These are phyloP conservation scores for Arthrobotrys iridis DNA, from an alignment of 2,329 filamentous ascomycete species.

Conservation along the genomic window DNA sequence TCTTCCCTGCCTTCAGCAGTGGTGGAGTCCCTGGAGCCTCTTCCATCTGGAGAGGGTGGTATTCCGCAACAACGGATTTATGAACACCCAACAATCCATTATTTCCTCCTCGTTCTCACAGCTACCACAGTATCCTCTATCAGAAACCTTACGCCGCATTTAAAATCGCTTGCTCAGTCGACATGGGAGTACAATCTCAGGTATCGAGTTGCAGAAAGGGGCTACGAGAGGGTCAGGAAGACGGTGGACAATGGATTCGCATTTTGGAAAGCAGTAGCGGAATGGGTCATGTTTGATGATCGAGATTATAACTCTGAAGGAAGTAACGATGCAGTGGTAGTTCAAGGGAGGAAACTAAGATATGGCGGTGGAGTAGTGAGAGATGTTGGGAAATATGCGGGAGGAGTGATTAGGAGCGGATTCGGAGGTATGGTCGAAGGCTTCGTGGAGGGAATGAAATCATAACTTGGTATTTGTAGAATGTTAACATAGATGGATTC, in stretches of 20 bases:
- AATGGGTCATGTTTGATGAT: slow-evolving; percentile 50
- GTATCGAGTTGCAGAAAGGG: slow-evolving; percentile 35
- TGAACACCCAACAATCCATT: slow-evolving; percentile 49
- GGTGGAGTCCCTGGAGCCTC: slow-evolving; percentile 18
- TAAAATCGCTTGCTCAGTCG: slow-evolving; percentile 35
- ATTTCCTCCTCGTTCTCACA: slow-evolving; percentile 27
- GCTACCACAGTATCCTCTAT: slow-evolving; percentile 41
- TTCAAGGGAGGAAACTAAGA: slow-evolving; percentile 14
- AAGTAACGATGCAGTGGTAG: background rate
- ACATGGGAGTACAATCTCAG: slow-evolving; percentile 51
- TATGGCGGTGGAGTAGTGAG: slow-evolving; percentile 38
- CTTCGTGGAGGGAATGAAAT: slow-evolving; percentile 45
- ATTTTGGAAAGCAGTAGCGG: slow-evolving; percentile 49
- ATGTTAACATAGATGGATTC: background rate
- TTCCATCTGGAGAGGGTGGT: background rate
- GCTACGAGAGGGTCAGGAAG: slow-evolving; percentile 19
- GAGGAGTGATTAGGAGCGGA: slow-evolving; percentile 42
- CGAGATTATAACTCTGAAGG: background rate
- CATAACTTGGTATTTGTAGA: background rate
- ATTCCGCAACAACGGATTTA: background rate
- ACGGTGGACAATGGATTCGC: slow-evolving; percentile 31
- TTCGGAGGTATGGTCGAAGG: slow-evolving; percentile 44
- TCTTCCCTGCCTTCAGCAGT: slow-evolving; percentile 23
- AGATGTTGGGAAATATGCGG: slow-evolving; percentile 39
- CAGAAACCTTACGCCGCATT: slow-evolving; percentile 44